phyloP scores from a whole-genome alignment of 306 rosid genomes.

The Dalbergia cultrata region DNA sequence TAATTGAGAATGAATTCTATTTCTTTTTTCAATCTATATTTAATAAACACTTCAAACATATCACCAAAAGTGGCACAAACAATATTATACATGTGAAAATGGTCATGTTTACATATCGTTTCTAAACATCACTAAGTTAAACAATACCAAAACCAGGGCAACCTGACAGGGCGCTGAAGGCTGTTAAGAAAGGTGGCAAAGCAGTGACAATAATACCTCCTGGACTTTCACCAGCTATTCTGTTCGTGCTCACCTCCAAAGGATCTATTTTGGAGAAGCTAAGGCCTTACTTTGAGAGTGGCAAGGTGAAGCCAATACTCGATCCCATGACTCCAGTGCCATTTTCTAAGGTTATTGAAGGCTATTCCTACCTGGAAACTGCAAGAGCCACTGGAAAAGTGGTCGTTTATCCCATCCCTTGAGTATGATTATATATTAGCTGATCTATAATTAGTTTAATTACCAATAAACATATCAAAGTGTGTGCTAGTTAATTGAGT shows the following conservation, averaged over 20 bases:
- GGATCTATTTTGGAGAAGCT: slow-evolving; percentile 63
- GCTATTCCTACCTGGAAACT: slow-evolving; percentile 65
- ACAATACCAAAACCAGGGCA: slow-evolving; percentile 51
- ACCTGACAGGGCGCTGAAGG: slow-evolving; percentile 62
- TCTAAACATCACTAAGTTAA: not conserved
- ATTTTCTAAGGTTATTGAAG: slow-evolving; percentile 64
- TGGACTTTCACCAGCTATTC: slow-evolving; percentile 47
- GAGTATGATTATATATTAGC: not conserved
- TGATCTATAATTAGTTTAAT: no score
- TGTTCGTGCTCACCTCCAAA: slow-evolving; percentile 55
- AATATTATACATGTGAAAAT: no score
- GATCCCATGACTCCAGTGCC: slow-evolving; percentile 72
- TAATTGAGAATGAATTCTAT: no score
- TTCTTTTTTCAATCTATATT: no score
- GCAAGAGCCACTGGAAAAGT: slow-evolving; percentile 70
- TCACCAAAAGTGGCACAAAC: no score
- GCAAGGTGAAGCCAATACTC: slow-evolving; percentile 74
- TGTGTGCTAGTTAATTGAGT: no score
- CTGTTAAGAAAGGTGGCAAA: slow-evolving; percentile 71
- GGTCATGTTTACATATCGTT: not conserved
- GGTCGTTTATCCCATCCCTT: slow-evolving; percentile 68
- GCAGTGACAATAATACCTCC: slow-evolving; percentile 60
- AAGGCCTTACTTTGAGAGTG: slow-evolving; percentile 73
- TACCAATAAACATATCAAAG: no score
- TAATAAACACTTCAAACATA: no score